Evolutionary conservation across 768 basidiomycete genomes (phyloP).

Genomic region (Phanerochaete sordida): DNA sequence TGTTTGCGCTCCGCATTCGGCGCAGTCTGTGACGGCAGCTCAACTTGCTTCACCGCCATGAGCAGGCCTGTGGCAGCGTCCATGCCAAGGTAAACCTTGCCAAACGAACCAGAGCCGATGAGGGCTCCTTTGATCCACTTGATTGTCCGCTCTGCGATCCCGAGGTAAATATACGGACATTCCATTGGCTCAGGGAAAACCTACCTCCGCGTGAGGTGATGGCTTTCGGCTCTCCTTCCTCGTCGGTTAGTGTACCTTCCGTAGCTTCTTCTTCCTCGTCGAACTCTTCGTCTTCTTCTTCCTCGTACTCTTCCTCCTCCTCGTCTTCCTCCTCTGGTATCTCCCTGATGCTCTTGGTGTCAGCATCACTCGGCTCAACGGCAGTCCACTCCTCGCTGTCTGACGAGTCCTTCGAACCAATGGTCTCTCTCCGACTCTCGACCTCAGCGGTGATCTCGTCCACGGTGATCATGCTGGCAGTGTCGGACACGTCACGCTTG

Average conservation of each 20-base stretch:
- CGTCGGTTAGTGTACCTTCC: constrained; percentile 35
- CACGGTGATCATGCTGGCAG: constrained; percentile 89
- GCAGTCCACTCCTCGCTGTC: constrained; percentile 68
- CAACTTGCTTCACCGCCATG: constrained; percentile 98
- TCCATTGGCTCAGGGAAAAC: neutral
- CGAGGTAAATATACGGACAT: neutral
- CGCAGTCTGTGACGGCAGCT: constrained; percentile 78
- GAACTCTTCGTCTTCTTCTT: constrained; percentile 37
- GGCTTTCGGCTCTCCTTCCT: constrained; percentile 49
- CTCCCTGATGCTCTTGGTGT: constrained; percentile 28
- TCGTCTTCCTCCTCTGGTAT: constrained; percentile 41
- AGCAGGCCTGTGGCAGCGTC: constrained; percentile 85
- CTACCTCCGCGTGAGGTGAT: constrained; percentile 54
- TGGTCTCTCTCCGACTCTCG: constrained; percentile 65
- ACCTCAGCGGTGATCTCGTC: constrained; percentile 98
- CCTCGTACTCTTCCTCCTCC: constrained; percentile 46
- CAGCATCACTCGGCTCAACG: constrained; percentile 52
- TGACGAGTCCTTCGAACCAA: constrained; percentile 36
- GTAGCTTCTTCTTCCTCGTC: constrained; percentile 34
- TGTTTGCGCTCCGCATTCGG: constrained; percentile 92
- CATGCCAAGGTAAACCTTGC: constrained; percentile 95
- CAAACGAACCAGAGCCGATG: constrained; percentile 93
- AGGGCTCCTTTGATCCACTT: constrained; percentile 98
- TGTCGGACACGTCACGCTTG: constrained; percentile 82
- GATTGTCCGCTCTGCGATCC: constrained; percentile 49